Base-by-base conservation (phyloP, 257 asterid genomes). In the Capsicum rhomboideum region DNA sequence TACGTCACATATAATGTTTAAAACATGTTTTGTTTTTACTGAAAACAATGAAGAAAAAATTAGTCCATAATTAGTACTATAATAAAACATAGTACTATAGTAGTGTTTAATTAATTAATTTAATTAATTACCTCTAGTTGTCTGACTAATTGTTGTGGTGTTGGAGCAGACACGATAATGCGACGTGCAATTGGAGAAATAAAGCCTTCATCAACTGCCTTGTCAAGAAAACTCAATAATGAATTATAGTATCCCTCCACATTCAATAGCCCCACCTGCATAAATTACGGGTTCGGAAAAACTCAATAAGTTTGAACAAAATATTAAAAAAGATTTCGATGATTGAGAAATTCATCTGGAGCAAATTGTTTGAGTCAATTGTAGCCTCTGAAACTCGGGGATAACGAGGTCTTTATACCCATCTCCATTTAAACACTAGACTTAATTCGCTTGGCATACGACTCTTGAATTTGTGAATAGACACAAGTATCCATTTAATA, bases 161-260 rank as follows among this genome's bases (percentile, higher is more conserved):
- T 91, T 21, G 97, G 97, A 2, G 98, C 96, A n/a, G 98, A 95
- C 79, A 95, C 97, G 42, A 95, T 92, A 49, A 93, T 95, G 21
- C 92, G 89, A 83, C 98, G 98, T 2, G 98, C 93, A 1, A 84
- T 92, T 1, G 98, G 96, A 23, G 98, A 93, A 71, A 95, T 92
- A 83, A 95, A 95, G 87, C 98, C 98, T 93, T 95, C 98, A 87
- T 95, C 98, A 79, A 95, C 97, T 85, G 98, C 98, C 92, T 91
- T 90, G 10, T 92, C 95, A 75, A 92, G 83, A 61, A 92, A 92
- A 79, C 88, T 88, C 86, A 92, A 64, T 82, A 93, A 87, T 17
- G 97, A 95, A 86, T 93, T 93, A 16, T 95, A 95, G 91, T 83
- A 95, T 13, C 97, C 98, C 37, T 95, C 97, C n/a, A 95, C 98